Evolutionary conservation across 805 yeast species (phyloP).

Genomic region (Starmerella roubikii): DNA sequence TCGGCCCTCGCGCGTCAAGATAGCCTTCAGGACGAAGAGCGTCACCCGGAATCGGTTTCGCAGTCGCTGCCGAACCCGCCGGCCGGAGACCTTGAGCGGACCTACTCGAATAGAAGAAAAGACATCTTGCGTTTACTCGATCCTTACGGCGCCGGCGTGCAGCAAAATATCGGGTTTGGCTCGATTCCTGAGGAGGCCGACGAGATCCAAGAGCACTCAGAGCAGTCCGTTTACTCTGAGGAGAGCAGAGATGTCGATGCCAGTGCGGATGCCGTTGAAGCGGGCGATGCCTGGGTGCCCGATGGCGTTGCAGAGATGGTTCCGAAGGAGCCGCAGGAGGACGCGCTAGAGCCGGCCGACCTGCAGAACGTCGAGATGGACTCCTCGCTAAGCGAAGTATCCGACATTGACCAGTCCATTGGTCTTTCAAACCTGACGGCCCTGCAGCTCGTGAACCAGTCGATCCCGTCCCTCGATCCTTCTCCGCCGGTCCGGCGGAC

Average conservation of each 20-base stretch:
- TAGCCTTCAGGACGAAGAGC: conserved; percentile 24
- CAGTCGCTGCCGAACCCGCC: conserved; percentile 8
- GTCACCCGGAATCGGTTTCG: conserved; percentile 21
- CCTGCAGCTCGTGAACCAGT: not conserved
- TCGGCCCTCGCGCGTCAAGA: conserved; percentile 22
- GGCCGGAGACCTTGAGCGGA: conserved; percentile 16
- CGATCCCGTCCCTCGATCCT: too few relatives aligned
- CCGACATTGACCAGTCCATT: conserved; percentile 4
- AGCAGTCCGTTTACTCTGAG: too few relatives aligned
- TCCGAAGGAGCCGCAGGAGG: not conserved
- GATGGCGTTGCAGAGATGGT: not conserved
- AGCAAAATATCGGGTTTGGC: conserved; percentile 1
- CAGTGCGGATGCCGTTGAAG: too few relatives aligned
- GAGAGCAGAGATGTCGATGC: too few relatives aligned
- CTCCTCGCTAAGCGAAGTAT: conserved; percentile 1
- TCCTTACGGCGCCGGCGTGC: conserved; percentile 11
- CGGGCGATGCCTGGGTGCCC: too few relatives aligned
- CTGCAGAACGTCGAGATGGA: not conserved
- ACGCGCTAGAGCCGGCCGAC: not conserved
- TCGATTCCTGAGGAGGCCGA: conserved; percentile 14
- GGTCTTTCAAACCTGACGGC: conserved; percentile 1
- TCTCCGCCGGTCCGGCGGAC: not conserved
- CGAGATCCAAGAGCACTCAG: conserved; percentile 5
- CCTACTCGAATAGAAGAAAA: conserved; percentile 19
- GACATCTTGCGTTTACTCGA: conserved; percentile 17